Base-by-base conservation (phyloP, 257 asterid genomes). In the Vinca minor region DNA sequence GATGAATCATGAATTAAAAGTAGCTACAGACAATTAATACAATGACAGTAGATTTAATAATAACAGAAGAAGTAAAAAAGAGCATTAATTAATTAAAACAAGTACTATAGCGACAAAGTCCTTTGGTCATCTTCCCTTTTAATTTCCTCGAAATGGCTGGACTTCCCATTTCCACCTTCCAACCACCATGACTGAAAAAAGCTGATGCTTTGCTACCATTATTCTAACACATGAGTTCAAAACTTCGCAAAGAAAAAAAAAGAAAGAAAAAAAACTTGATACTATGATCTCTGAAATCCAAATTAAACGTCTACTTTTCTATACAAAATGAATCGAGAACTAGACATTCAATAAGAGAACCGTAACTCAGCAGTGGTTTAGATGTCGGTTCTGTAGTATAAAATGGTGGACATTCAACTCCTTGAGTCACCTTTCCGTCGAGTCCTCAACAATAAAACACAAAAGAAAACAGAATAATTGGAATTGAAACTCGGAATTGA, bases 121-220 rank as follows among this genome's bases (percentile, higher is more conserved):
- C n/a, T n/a, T n/a, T n/a, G n/a, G n/a, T n/a, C n/a, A n/a, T n/a
- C n/a, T n/a, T n/a, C n/a, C 13, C 46, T 49, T 29, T 35, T 36
- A 18, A 61, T 61, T 50, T 58, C 45, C 59, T 45, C 25, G 28
- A 55, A 58, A 53, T 53, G 23, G 48, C 21, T 18, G 34, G 57
- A 46, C 36, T 21, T 42, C 59, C 58, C 57, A 14, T 50, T 38
- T 49, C 62, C 42, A n/a, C 36, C 58, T 63, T 46, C 63, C 59
- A 69, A 75, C 49, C 66, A 64, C 54, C 72, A 59, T 66, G 71
- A 68, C 78, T 65, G 64, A 39, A 54, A 71, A 67, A 62, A 41
- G 35, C n/a, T 58, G 49, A 77, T 72, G 69, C 82, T 50, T 73
- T 79, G 86, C 87, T 77, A 77, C 86, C 64, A 72, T 76, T 71